A percentile compares a stretch with the other conserved stretches of the same genome.
These are phyloP conservation scores for Coelastrella sp. DNA, from an alignment of 139 green algal species.

Conservation along the genomic window DNA sequence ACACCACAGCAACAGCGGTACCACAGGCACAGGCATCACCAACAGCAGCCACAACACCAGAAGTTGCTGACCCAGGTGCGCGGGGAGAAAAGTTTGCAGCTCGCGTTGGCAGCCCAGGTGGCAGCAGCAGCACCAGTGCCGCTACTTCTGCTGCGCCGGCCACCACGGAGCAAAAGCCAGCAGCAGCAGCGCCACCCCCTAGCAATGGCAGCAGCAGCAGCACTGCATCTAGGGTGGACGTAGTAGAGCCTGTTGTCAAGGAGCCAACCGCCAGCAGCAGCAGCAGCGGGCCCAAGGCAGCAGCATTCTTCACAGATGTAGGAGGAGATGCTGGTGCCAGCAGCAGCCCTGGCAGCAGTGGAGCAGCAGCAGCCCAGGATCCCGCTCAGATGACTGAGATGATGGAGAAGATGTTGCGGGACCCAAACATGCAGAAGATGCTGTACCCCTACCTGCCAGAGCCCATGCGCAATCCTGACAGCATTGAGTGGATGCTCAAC, in stretches of 20 bases:
- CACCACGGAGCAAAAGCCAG: not conserved
- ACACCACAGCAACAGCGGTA: conserved; percentile 52
- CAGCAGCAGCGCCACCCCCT: conserved; percentile 21
- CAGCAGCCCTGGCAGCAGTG: conserved; percentile 4
- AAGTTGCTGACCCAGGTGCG: not conserved
- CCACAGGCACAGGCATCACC: conserved; percentile 9
- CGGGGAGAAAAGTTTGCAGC: conserved; percentile 59
- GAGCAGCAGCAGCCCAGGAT: conserved; percentile 16
- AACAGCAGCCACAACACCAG: conserved; percentile 32
- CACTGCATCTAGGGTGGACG: conserved; percentile 29
- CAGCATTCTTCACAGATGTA: conserved; percentile 56
- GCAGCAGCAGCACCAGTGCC: not conserved
- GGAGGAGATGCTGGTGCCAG: not conserved
- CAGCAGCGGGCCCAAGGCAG: conserved; percentile 12
- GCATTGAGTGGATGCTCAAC: conserved; percentile 91
- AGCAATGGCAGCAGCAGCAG: conserved; percentile 19
- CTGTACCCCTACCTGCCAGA: conserved; percentile 93
- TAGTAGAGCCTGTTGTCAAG: conserved; percentile 60
- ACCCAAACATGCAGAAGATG: conserved; percentile 89
- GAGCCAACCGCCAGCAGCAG: conserved; percentile 54
- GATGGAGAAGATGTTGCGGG: conserved; percentile 72
- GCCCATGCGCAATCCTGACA: conserved; percentile 88
- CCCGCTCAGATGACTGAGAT: conserved; percentile 50
- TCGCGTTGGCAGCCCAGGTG: conserved; percentile 39
- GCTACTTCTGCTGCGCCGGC: not conserved